Evolutionary conservation across 768 basidiomycete species (phyloP), one percentile per base, ranked within the genome.

Genomic region (Lyophyllum shimeji): DNA sequence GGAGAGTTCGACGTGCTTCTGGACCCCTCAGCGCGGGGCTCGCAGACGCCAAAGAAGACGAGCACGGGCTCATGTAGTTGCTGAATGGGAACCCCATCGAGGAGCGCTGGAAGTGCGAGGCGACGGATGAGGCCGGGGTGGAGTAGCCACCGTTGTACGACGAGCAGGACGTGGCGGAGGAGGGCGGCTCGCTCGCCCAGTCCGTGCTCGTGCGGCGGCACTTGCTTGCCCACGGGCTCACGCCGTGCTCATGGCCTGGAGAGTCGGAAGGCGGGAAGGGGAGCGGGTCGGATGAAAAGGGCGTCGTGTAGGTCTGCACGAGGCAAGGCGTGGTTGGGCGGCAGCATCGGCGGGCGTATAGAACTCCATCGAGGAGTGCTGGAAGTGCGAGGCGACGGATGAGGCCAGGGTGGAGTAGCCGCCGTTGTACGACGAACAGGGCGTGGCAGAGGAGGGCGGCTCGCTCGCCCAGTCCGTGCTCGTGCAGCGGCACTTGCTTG

Each of bases 61-160:
- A 9, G 5, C n/a, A n/a, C n/a, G n/a, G n/a, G 5, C 39, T 46
- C 23, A 63, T 74, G 64, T 80, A 86, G 15, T 65, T 71, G 60
- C 74, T 77, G 68, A 84, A 90, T 0, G 86, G 83, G 62, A 80
- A 82, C n/a, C 90, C 87, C 73, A 87, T 82, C 15, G 87, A 86
- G 0, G 80, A 79, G 2, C 80, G 78, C 44, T 83, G 82, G 1
- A 86, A 87, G 54, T 82, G 82, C 17, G 71, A 81, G 0, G 82
- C 71, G 3, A 81, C 75, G 3, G 84, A 82, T 21, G 83, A 82
- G 7, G 80, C 72, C 7, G 61, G 50, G 1, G 83, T 80, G 12
- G 82, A 81, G 68, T 81, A 87, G 7, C 83, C 81, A 54, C 86
- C 85, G 42, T 74, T 75, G 60, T 81, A 88, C 1, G 84, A 85